Conservation (phyloP, 352 stramenopile species). For the Globisporangium paroecandrum region DNA sequence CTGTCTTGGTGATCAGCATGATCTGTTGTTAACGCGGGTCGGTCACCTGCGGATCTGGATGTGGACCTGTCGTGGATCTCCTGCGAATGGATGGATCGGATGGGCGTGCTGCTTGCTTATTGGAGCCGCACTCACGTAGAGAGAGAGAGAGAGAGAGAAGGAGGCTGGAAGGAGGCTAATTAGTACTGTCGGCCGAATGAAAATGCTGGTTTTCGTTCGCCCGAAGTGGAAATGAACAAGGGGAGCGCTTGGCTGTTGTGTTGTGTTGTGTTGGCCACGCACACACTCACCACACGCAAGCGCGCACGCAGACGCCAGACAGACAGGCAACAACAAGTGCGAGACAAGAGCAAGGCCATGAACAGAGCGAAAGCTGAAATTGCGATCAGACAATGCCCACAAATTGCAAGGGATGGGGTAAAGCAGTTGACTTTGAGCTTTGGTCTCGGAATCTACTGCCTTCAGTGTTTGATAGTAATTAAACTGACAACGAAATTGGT, state of each 20-base stretch:
- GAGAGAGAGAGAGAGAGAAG: not conserved
- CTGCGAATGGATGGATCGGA: not conserved
- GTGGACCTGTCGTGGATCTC: not conserved
- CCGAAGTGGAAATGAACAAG: constrained; percentile 11
- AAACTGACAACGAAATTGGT: not conserved
- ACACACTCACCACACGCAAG: not conserved
- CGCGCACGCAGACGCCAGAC: not conserved
- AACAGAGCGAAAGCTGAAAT: not conserved
- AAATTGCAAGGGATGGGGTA: not conserved
- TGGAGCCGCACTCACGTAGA: not conserved
- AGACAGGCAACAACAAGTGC: constrained; percentile 2
- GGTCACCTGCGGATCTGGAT: not conserved
- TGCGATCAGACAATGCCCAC: not conserved
- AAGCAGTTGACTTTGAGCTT: too few species aligned
- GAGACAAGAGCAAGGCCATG: not conserved
- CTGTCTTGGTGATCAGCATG: not conserved
- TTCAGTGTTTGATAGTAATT: not conserved
- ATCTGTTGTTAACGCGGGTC: not conserved
- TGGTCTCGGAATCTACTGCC: not conserved
- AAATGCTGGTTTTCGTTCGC: constrained; percentile 4
- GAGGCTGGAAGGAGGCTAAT: not conserved
- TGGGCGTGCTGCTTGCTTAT: not conserved
- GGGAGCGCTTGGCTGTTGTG: not conserved
- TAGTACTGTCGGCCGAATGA: constrained; percentile 11
- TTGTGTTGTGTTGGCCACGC: not conserved